Evolutionary conservation across 768 basidiomycete genomes (phyloP).

Genomic region (Polyporus arcularius): DNA sequence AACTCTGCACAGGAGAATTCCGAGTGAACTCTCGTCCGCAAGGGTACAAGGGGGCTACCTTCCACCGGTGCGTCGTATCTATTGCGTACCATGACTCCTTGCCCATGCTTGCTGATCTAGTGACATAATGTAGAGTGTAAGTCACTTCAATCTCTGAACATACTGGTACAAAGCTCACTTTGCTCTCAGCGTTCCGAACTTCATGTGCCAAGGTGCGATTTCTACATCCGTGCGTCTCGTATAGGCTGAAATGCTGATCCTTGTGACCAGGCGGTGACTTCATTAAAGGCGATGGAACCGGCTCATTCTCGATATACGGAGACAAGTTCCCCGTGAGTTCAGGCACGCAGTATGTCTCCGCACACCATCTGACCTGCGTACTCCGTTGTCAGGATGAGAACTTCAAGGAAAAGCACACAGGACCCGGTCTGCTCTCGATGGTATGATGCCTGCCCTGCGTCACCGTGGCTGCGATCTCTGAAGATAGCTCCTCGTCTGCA

Average conservation of each 20-base stretch:
- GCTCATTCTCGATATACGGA: slow-evolving; percentile 95
- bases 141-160: slow-evolving; percentile 6
- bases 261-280: slow-evolving; percentile 81
- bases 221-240: neutral
- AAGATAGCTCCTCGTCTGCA: slow-evolving; percentile 30
- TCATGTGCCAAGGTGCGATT: slow-evolving; percentile 91
- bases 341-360: neutral
- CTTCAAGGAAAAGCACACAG: slow-evolving; percentile 86
- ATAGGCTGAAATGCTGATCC: neutral
- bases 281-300: slow-evolving; percentile 91
- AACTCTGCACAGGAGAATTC: slow-evolving; percentile 96
- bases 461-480: neutral
- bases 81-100: slow-evolving; percentile 11
- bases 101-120: slow-evolving; percentile 28
- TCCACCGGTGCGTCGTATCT: slow-evolving; percentile 75
- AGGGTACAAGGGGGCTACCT: slow-evolving; percentile 89
- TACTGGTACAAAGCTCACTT: slow-evolving; percentile 19
- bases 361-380: neutral
- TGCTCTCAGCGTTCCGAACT: slow-evolving; percentile 71
- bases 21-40: slow-evolving; percentile 85
- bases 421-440: slow-evolving; percentile 90
- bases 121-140: slow-evolving; percentile 62
- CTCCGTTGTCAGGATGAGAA: slow-evolving; percentile 76
- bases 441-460: slow-evolving; percentile 39
- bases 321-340: slow-evolving; percentile 81